Base-by-base conservation (phyloP, 2,329 filamentous ascomycete species). In the Fusarium abutilonis region DNA sequence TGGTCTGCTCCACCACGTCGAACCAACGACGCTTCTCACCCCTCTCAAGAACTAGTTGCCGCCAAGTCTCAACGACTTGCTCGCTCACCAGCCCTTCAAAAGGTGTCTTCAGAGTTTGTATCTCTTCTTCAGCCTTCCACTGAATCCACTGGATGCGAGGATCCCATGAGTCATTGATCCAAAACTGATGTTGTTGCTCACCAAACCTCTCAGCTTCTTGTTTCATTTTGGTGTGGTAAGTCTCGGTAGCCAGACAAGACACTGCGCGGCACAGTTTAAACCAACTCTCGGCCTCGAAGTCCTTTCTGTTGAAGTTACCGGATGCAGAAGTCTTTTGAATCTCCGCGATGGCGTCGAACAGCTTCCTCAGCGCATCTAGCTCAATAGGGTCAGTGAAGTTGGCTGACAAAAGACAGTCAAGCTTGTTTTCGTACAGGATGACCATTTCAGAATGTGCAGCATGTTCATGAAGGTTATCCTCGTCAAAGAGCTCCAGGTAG, bases 91-190 rank as follows among this genome's bases (percentile, higher is more conserved):
- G 15, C 6, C 6, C 8, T 15, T 15, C 32, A 2, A 17, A 11
- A 5, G 6, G 7, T 3, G 4, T 43, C 6, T 38, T 17, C 31
- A 3, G 28, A 9, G 10, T 6, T 6, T 10, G 23, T 4, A 36
- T 21, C 5, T 17, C 9, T 10, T 9, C 2, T 2, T 34, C 6
- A 4, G 39, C 8, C 3, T 42, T 46, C 14, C 32, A 19, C 17
- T 38, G 44, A 4, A 55, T 39, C 60, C 60, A 63, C 15, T 63
- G 35, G 6, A 43, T 6, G 3, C 54, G 48, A 41, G 60, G 59
- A 7, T 63, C 60, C 49, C 50, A 63, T 4, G 15, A 14, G 4
- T 21, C 14, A 3, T 34, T 36, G 3, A 63, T 35, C 2, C 17
- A 10, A 5, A 63, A 60, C 4, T 44, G 44, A 35, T 63, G 60